Evolutionary conservation across 1,284 basidiomycete genomes (phyloP).

Genomic region (Chalciporus piperatoides): DNA sequence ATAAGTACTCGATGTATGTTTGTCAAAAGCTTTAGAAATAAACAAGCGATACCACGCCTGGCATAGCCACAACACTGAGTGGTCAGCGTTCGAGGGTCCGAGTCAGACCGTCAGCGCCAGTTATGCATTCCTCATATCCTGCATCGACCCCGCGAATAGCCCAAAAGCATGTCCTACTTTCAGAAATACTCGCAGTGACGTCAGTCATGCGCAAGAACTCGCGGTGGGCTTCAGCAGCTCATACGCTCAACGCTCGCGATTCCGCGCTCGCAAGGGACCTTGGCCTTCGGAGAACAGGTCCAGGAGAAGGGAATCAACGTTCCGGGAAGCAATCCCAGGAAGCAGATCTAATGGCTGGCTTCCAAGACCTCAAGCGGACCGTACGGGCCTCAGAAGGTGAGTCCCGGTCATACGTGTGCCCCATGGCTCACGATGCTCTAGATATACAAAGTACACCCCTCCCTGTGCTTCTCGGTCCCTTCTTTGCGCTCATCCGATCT

Average conservation of each 20-base stretch:
- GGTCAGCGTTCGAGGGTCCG: not conserved
- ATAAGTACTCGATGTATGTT: constrained; percentile 11
- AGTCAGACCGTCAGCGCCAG: not conserved
- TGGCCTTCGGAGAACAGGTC: constrained; percentile 60
- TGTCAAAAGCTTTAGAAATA: constrained; percentile 19
- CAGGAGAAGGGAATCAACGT: constrained; percentile 38
- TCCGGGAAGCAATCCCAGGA: constrained; percentile 55
- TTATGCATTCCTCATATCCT: constrained; percentile 18
- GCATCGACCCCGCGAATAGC: constrained; percentile 36
- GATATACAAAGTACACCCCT: constrained; percentile 57
- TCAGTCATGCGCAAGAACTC: constrained; percentile 98
- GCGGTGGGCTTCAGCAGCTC: constrained; percentile 77
- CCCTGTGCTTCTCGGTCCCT: constrained; percentile 73
- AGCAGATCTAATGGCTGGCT: constrained; percentile 84
- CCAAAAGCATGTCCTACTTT: constrained; percentile 74
- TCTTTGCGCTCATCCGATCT: constrained; percentile 91
- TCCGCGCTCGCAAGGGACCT: constrained; percentile 68
- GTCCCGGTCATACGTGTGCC: constrained; percentile 26
- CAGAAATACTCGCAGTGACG: constrained; percentile 90
- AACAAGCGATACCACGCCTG: constrained; percentile 17
- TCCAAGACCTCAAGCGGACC: constrained; percentile 79
- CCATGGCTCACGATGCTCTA: constrained; percentile 33
- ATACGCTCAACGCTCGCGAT: constrained; percentile 57
- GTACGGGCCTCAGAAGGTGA: constrained; percentile 73
- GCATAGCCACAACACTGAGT: not conserved